Evolutionary conservation across 208 protist species (phyloP).

Genomic region (Crithidia acanthocephali): DNA sequence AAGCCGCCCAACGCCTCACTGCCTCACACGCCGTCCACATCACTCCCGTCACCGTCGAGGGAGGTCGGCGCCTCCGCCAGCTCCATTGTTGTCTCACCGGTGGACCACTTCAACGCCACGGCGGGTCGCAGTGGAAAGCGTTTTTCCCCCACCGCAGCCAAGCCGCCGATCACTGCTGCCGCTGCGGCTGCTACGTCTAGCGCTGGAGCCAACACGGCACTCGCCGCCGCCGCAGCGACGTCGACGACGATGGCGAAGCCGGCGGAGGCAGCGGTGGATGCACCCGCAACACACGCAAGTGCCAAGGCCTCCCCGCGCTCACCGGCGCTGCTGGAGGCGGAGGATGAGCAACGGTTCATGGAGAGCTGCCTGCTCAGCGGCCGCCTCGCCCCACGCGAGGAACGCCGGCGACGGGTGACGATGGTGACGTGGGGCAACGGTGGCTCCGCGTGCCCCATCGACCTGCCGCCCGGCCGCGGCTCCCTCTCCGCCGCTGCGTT

Average conservation of each 20-base stretch:
- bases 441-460: conserved; percentile 43
- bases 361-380: conserved; percentile 23
- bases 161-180: no score
- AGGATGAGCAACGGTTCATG: conserved; percentile 29
- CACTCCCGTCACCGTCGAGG: background rate
- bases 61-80: background rate
- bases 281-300: background rate
- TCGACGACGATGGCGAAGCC: no score
- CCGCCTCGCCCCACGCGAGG: conserved; percentile 27
- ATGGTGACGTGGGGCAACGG: conserved; percentile 75
- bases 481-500: conserved; percentile 4
- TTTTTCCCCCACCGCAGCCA: background rate
- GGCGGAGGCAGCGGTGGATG: no score
- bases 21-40: background rate
- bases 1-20: no score
- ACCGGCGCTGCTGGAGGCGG: background rate
- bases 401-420: conserved; percentile 34
- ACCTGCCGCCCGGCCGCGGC: conserved; percentile 1
- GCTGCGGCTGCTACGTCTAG: background rate
- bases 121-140: background rate
- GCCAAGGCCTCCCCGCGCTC: background rate
- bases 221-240: background rate
- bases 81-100: background rate
- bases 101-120: conserved; percentile 1
- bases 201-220: background rate